Percentiles rank a stretch among this genome's conserved stretches.
Conservation (phyloP, 2,329 filamentous ascomycete species). For the Sclerotinia spermophila region DNA sequence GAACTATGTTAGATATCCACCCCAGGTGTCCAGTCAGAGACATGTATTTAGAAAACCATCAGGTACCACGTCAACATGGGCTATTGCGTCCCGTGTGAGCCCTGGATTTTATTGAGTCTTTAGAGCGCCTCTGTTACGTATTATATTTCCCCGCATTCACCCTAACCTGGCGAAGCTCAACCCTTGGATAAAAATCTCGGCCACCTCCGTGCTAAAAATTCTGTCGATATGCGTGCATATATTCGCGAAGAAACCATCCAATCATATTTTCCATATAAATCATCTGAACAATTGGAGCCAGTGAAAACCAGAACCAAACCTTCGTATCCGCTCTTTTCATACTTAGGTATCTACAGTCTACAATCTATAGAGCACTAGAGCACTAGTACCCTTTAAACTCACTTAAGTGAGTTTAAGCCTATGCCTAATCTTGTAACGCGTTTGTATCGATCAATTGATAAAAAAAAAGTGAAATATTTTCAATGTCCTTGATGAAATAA, state of each 20-base stretch:
- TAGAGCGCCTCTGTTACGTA: background rate
- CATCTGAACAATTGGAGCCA: slow-evolving; percentile 1
- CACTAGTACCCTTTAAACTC: too few species aligned
- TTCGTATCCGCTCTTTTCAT: background rate
- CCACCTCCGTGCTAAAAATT: background rate
- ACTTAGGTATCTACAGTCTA: too few species aligned
- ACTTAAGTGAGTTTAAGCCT: too few species aligned
- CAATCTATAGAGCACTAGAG: too few species aligned
- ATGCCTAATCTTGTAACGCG: too few species aligned
- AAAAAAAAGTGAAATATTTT: too few species aligned
- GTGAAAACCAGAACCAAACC: background rate
- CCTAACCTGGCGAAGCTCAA: background rate
- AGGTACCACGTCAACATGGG: background rate
- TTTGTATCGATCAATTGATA: too few species aligned
- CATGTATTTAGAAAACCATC: background rate
- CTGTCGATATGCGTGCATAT: too few species aligned
- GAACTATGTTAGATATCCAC: too few species aligned
- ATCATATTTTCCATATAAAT: background rate
- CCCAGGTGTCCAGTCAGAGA: background rate
- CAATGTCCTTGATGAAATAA: too few species aligned
- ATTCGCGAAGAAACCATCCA: background rate
- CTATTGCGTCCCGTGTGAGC: background rate
- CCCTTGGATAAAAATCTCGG: background rate
- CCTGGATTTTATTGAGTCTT: too few species aligned
- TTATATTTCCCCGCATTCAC: background rate